Evolutionary conservation across 257 asterid genomes (phyloP).

Genomic region (Fraxinus quadrangulata): DNA sequence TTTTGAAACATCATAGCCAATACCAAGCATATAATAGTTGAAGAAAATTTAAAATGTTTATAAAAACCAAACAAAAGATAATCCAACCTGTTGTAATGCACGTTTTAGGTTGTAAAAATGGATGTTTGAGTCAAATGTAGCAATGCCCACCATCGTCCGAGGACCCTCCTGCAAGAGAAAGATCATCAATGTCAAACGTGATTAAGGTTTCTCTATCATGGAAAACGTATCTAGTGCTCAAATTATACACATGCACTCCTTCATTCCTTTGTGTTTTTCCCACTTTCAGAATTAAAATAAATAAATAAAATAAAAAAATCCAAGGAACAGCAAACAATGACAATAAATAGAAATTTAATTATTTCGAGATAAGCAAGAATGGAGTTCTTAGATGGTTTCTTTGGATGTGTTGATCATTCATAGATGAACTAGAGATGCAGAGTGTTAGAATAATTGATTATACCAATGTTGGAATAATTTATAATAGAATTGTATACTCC

Average conservation of each 20-base stretch:
- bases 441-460: no score
- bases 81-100: slow-evolving; percentile 73
- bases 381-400: not conserved
- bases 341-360: not conserved
- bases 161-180: slow-evolving; percentile 83
- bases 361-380: not conserved
- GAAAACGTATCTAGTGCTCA: not conserved
- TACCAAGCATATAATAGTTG: slow-evolving; percentile 7
- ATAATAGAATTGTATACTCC: no score
- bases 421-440: not conserved
- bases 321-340: not conserved
- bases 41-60: slow-evolving; percentile 2
- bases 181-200: slow-evolving; percentile 13
- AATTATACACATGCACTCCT: not conserved
- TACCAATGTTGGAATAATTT: no score
- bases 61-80: slow-evolving; percentile 18
- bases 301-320: not conserved
- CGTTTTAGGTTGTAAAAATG: slow-evolving; percentile 96
- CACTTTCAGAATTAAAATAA: no score
- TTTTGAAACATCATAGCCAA: slow-evolving; percentile 8
- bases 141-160: slow-evolving; percentile 90
- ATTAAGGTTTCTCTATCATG: not conserved
- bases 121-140: slow-evolving; percentile 91
- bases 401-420: not conserved
- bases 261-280: not conserved